phyloP scores from a whole-genome alignment of 257 asterid species.

The Penstemon newberryi region DNA sequence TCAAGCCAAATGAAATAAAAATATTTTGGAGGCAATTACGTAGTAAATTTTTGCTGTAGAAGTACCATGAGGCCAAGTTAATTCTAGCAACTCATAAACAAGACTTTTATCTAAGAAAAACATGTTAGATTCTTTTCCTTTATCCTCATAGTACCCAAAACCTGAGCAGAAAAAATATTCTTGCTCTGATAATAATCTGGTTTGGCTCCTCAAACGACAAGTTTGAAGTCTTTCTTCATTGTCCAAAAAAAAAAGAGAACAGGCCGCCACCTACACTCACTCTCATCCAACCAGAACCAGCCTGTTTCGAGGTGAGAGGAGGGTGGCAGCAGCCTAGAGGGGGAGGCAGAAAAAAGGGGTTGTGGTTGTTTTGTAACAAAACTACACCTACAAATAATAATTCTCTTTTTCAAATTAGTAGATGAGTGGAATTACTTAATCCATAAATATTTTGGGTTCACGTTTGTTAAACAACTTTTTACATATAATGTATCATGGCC shows the following conservation, averaged over 20 bases:
- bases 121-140: slow-evolving; percentile 27
- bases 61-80: slow-evolving; percentile 25
- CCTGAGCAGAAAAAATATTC: slow-evolving; percentile 2
- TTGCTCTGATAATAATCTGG: not conserved
- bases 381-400: no score
- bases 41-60: slow-evolving; percentile 26
- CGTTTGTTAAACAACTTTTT: no score
- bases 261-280: not conserved
- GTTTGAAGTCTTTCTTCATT: not conserved
- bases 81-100: slow-evolving; percentile 6
- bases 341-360: not conserved
- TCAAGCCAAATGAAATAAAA: slow-evolving; percentile 13
- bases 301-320: slow-evolving; percentile 9
- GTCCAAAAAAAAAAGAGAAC: not conserved
- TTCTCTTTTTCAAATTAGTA: no score
- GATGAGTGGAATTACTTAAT: no score
- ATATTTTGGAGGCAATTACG: not conserved
- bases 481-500: not conserved
- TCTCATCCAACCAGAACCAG: not conserved
- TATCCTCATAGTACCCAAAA: slow-evolving; percentile 2
- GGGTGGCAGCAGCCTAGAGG: slow-evolving; percentile 28
- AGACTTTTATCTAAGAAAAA: not conserved
- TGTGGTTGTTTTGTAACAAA: not conserved
- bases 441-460: no score
- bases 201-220: not conserved